Conservation (phyloP, 2,329 filamentous ascomycete species). For the Fusarium marasasianum region DNA sequence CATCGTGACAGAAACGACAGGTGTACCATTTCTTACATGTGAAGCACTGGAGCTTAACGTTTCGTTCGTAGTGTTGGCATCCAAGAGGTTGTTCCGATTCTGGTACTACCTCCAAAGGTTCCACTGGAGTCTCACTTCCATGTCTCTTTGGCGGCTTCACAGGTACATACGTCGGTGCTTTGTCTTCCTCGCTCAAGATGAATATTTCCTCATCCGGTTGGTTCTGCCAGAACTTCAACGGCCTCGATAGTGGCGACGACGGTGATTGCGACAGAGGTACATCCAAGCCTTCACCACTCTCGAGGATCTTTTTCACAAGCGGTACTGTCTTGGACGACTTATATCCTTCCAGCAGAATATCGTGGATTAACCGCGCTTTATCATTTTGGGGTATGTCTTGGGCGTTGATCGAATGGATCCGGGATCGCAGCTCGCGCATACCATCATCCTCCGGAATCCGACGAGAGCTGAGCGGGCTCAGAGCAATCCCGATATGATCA, state of each 20-base stretch:
- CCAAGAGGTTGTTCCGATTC: constrained; percentile 65
- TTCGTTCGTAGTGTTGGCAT: constrained; percentile 92
- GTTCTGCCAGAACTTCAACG: constrained; percentile 68
- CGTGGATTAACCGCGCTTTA: constrained; percentile 78
- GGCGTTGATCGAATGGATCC: constrained; percentile 75
- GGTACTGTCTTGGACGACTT: constrained; percentile 46
- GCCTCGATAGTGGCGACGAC: constrained; percentile 55
- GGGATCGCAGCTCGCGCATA: constrained; percentile 72
- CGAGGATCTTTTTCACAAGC: constrained; percentile 26
- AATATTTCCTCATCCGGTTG: constrained; percentile 58
- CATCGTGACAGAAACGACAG: constrained; percentile 93
- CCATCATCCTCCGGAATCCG: constrained; percentile 80
- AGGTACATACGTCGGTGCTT: constrained; percentile 73
- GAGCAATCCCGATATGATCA: constrained; percentile 48
- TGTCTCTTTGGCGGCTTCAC: constrained; percentile 58
- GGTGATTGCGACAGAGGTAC: constrained; percentile 52
- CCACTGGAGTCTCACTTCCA: constrained; percentile 52
- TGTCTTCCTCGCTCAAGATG: constrained; percentile 66
- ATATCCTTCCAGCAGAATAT: constrained; percentile 75
- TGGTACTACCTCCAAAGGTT: constrained; percentile 26
- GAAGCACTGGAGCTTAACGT: constrained; percentile 94
- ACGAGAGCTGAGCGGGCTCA: constrained; percentile 44
- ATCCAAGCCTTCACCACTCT: constrained; percentile 33
- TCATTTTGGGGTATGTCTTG: constrained; percentile 66
- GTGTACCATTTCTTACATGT: constrained; percentile 93